A percentile compares a stretch with the other conserved stretches of the same genome.
Evolutionary conservation across 2,329 filamentous ascomycete genomes (phyloP).

Genomic region (Exophiala mesophila): DNA sequence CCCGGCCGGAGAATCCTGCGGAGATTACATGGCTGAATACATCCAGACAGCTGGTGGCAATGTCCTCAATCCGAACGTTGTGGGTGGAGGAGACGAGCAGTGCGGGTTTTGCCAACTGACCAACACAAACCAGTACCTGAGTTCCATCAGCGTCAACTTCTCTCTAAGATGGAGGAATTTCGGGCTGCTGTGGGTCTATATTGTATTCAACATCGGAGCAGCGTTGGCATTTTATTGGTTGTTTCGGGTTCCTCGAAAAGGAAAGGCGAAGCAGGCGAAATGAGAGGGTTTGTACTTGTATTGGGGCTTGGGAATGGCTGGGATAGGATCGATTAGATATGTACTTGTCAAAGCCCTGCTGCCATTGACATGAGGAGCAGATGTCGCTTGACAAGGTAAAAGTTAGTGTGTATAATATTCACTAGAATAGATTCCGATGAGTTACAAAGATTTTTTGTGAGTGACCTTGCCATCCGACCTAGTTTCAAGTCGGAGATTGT

Average conservation of each 20-base stretch:
- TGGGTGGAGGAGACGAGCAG: neutral
- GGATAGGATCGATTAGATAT: too few relatives aligned
- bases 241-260: constrained; percentile 50
- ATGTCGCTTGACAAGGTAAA: too few relatives aligned
- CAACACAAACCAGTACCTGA: constrained; percentile 45
- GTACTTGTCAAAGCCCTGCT: too few relatives aligned
- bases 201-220: constrained; percentile 57
- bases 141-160: constrained; percentile 38
- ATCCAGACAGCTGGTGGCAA: constrained; percentile 43
- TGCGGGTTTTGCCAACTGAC: neutral
- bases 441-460: too few relatives aligned
- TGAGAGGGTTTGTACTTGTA: too few relatives aligned
- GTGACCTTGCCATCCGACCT: too few relatives aligned
- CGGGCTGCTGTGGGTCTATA: constrained; percentile 63
- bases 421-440: too few relatives aligned
- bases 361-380: too few relatives aligned
- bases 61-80: constrained; percentile 50
- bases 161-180: constrained; percentile 60
- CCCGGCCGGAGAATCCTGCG: constrained; percentile 53
- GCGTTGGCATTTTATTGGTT: constrained; percentile 59
- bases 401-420: too few relatives aligned
- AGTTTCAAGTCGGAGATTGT: too few relatives aligned
- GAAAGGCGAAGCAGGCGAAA: constrained; percentile 34
- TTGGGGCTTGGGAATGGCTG: too few relatives aligned
- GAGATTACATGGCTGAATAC: constrained; percentile 53